phyloP scores from a whole-genome alignment of 768 basidiomycete species.

The Mycena sanguinolenta region DNA sequence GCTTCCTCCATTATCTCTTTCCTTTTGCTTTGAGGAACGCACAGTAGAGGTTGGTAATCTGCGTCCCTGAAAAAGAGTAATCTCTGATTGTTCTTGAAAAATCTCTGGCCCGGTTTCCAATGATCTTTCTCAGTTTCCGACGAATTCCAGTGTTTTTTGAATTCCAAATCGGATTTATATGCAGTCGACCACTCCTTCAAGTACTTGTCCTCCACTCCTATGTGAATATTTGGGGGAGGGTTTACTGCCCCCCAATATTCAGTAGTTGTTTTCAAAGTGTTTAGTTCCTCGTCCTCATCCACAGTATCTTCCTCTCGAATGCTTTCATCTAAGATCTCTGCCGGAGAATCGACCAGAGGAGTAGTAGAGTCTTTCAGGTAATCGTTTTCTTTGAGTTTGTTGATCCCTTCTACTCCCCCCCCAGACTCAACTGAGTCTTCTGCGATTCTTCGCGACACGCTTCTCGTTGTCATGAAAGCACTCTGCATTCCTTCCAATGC shows the following conservation, averaged over 20 bases:
- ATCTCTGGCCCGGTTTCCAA: not conserved
- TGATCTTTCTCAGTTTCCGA: fast-evolving
- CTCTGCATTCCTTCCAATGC: too few relatives aligned
- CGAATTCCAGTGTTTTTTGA: not conserved
- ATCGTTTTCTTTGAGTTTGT: too few relatives aligned
- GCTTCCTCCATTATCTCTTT: not conserved
- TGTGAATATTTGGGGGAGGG: not conserved
- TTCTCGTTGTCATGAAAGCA: too few relatives aligned
- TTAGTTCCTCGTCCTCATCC: not conserved
- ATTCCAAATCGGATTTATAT: not conserved
- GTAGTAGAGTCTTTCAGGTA: too few relatives aligned
- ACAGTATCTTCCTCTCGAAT: too few relatives aligned
- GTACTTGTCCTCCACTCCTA: not conserved
- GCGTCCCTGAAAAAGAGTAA: not conserved
- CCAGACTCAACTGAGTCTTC: too few relatives aligned
- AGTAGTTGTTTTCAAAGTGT: not conserved
- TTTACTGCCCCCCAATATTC: not conserved
- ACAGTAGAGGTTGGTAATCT: not conserved
- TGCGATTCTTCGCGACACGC: too few relatives aligned
- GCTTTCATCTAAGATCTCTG: too few relatives aligned
- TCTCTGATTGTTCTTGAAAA: not conserved
- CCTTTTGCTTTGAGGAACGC: not conserved
- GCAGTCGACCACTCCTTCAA: not conserved
- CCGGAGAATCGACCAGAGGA: too few relatives aligned
- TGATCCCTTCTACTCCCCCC: too few relatives aligned